Percentiles rank a stretch among this genome's conserved stretches.
These are phyloP conservation scores for Parathielavia hyrcaniae DNA, from an alignment of 495 filamentous ascomycete genomes.

Conservation along the genomic window DNA sequence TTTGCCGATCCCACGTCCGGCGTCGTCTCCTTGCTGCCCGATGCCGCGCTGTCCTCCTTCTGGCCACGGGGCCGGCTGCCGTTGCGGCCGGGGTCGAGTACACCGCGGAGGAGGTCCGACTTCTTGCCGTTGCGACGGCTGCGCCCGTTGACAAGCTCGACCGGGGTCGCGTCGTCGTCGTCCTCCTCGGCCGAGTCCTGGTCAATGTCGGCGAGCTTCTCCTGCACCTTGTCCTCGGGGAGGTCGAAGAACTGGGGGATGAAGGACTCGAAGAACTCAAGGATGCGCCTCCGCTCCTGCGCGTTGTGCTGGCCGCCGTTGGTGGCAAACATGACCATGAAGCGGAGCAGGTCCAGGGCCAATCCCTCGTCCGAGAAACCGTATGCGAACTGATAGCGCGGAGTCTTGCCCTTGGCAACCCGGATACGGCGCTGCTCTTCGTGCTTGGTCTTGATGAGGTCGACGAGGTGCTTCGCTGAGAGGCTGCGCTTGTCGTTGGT, in stretches of 20 bases:
- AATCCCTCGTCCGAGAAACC: constrained; percentile 70
- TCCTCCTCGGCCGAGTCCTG: constrained; percentile 61
- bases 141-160: constrained; percentile 53
- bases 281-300: constrained; percentile 67
- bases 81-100: constrained; percentile 71
- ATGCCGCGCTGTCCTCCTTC: constrained; percentile 65
- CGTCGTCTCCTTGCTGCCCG: constrained; percentile 76
- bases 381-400: constrained; percentile 67
- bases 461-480: constrained; percentile 74
- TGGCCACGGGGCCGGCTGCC: constrained; percentile 53
- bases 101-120: constrained; percentile 74
- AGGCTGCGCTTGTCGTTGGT: constrained; percentile 82
- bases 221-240: constrained; percentile 65
- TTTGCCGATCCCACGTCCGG: constrained; percentile 69
- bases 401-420: constrained; percentile 51
- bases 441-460: constrained; percentile 77
- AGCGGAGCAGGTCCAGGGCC: constrained; percentile 69
- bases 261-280: constrained; percentile 81
- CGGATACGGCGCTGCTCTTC: constrained; percentile 72
- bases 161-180: constrained; percentile 52
- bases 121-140: constrained; percentile 67
- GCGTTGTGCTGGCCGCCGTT: constrained; percentile 58
- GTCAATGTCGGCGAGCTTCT: constrained; percentile 66
- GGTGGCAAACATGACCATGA: constrained; percentile 71
- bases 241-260: constrained; percentile 85